Conservation (phyloP, 208 protist genomes). For the Leptomonas pyrrhocoris region DNA sequence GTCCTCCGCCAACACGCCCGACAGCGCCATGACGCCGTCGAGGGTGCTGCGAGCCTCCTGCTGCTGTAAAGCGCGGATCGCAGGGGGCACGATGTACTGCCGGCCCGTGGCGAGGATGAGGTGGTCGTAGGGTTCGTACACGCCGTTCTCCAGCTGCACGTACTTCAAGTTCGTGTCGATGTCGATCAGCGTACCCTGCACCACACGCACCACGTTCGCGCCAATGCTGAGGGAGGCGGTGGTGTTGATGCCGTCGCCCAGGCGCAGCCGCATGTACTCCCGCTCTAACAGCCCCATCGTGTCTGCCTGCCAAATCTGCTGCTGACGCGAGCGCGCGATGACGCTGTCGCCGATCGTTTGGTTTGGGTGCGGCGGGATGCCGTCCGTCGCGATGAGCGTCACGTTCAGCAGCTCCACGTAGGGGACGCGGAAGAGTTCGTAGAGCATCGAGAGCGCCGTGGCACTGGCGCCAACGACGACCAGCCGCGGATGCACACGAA, state of each 20-base stretch:
- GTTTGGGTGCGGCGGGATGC: conserved; percentile 80
- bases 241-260: conserved; percentile 23
- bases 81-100: conserved; percentile 80
- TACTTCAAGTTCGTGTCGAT: conserved; percentile 84
- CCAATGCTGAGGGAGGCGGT: conserved; percentile 18
- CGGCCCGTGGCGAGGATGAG: conserved; percentile 85
- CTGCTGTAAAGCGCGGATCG: conserved; percentile 66
- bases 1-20: conserved; percentile 54
- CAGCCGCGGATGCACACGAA: conserved; percentile 78
- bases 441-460: conserved; percentile 79
- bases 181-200: conserved; percentile 82
- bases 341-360: conserved; percentile 27
- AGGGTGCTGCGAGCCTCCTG: conserved; percentile 54
- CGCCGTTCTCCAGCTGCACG: conserved; percentile 81
- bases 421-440: conserved; percentile 75
- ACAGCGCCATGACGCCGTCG: conserved; percentile 67
- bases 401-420: conserved; percentile 89
- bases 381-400: conserved; percentile 86
- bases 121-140: conserved; percentile 92
- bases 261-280: conserved; percentile 70
- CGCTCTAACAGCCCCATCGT: conserved; percentile 81
- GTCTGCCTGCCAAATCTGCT: conserved; percentile 66
- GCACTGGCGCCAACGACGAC: conserved; percentile 86
- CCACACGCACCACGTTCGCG: conserved; percentile 58
- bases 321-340: conserved; percentile 4